Evolutionary conservation across 495 filamentous ascomycete species (phyloP), one percentile per base, ranked within the genome.

Genomic region (Aspergillus wentii): DNA sequence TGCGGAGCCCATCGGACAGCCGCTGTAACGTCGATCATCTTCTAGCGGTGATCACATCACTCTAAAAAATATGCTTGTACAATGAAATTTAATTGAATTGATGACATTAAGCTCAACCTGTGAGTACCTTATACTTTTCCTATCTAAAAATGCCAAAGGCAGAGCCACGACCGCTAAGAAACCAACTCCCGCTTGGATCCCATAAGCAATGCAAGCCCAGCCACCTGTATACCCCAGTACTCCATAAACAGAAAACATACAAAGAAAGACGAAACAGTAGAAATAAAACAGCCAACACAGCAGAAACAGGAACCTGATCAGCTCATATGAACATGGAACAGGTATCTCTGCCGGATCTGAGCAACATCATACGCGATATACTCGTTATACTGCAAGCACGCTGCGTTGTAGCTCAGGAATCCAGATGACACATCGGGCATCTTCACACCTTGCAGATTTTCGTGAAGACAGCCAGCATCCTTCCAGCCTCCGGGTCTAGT

Each of bases 331-430:
- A 88, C 73, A 10, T 78, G 72, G 48, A 94, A 80, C 10, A 95
- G 62, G 54, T 95, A 95, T 6, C 82, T 72, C 38, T 90, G 70
- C 13, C 80, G 74, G 20, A 94, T 76, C 64, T 95, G 88, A 1
- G 80, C 66, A 7, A 87, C 71, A 51, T 91, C 78, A 49, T 95
- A 95, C 18, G 71, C 71, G 33, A 92, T 87, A 53, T 89, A 94
- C 69, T 80, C 65, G 31, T 71, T 70, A 40, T 68, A 56, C 19
- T 19, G 8, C 33, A 59, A 42, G 0, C 30, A 25, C 1, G 28
- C 37, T 18, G 6, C 15, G 0, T 30, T 5, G 8, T 4, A 19
- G 13, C 18, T 10, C 11, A 17, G 6, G 1, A 38, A 14, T 3
- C 27, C 22, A 9, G 30, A 17, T 8, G 30, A 18, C 11, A 54